Conservation (phyloP, 805 yeast species). For the Barnettozyma sp. region DNA sequence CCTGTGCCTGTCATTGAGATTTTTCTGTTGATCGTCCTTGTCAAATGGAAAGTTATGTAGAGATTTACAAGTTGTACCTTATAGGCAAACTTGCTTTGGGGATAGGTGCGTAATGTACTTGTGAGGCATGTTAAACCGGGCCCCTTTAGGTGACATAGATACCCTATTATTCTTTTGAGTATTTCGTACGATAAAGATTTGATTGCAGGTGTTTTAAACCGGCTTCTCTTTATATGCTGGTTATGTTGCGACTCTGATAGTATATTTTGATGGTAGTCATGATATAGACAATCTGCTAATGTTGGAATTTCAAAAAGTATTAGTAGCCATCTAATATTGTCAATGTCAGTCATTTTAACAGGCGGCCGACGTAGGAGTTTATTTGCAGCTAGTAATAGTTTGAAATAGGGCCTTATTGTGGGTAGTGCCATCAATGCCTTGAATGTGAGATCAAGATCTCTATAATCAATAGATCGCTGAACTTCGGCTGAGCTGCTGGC, state of each 20-base stretch:
- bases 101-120: constrained; percentile 47
- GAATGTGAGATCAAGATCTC: constrained; percentile 42
- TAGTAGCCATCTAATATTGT: constrained; percentile 50
- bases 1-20: neutral
- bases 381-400: constrained; percentile 45
- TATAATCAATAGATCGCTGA: constrained; percentile 38
- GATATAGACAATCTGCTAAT: constrained; percentile 40
- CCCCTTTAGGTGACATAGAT: constrained; percentile 44
- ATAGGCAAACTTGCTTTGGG: constrained; percentile 36
- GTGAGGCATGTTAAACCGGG: constrained; percentile 40
- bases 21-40: constrained; percentile 36
- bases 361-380: constrained; percentile 48
- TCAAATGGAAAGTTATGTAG: constrained; percentile 71
- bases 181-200: constrained; percentile 59
- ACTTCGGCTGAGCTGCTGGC: constrained; percentile 26
- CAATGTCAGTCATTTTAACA: constrained; percentile 30
- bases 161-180: constrained; percentile 61
- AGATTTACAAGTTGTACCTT: constrained; percentile 67
- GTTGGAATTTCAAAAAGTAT: constrained; percentile 66
- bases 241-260: no score
- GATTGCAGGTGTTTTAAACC: constrained; percentile 42
- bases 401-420: constrained; percentile 51
- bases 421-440: constrained; percentile 43
- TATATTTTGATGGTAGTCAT: constrained; percentile 15
- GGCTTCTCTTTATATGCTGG: neutral